A percentile compares a stretch with the other conserved stretches of the same genome.
These are phyloP conservation scores for Candida ficus DNA, from an alignment of 805 yeast species.

Conservation along the genomic window DNA sequence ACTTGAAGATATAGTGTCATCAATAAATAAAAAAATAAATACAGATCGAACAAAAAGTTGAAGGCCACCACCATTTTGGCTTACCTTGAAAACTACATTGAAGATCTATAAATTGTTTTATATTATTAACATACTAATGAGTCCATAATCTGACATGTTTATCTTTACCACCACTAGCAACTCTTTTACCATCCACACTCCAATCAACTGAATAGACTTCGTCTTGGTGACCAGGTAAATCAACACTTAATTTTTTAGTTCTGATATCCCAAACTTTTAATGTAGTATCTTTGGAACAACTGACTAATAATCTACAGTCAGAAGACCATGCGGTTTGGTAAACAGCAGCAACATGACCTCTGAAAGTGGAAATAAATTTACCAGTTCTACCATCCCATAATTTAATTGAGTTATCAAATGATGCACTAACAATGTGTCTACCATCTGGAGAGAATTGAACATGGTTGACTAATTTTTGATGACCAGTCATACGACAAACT, in stretches of 20 bases:
- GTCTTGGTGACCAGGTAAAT: constrained; percentile 93
- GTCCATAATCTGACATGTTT: constrained; percentile 93
- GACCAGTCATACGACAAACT: constrained; percentile 92
- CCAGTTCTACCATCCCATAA: constrained; percentile 96
- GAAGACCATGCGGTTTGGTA: constrained; percentile 98
- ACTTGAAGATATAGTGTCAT: no score
- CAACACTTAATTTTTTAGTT: constrained; percentile 77
- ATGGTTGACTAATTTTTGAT: constrained; percentile 93
- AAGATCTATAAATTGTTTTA: no score
- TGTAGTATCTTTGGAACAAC: constrained; percentile 95
- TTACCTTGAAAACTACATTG: no score
- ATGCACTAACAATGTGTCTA: constrained; percentile 80
- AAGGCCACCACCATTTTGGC: no score
- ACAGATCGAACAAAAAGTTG: no score
- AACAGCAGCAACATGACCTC: constrained; percentile 98
- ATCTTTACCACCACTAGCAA: constrained; percentile 98
- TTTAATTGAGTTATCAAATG: constrained; percentile 93
- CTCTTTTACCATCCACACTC: constrained; percentile 91
- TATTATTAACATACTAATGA: constrained; percentile 33
- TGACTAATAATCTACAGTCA: constrained; percentile 83
- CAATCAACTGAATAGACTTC: constrained; percentile 97
- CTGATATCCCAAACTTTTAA: constrained; percentile 94
- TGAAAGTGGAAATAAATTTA: constrained; percentile 77
- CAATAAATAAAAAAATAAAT: no score
- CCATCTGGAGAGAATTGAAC: constrained; percentile 97